phyloP scores from a whole-genome alignment of 495 filamentous ascomycete species.

The Zalerion maritima region DNA sequence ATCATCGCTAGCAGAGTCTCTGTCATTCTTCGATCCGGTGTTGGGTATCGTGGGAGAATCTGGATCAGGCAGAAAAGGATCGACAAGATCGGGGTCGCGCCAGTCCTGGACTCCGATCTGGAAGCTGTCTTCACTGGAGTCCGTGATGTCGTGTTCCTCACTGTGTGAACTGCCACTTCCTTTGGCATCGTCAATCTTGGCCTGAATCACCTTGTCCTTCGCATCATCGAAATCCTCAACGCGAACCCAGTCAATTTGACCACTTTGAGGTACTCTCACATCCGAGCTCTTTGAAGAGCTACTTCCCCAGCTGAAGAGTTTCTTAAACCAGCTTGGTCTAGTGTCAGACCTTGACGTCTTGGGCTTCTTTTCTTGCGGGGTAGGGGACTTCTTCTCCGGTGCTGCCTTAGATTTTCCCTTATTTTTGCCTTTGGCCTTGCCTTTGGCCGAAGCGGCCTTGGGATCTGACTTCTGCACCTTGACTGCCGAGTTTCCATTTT shows the following conservation, averaged over 20 bases:
- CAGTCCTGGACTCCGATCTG: constrained; percentile 89
- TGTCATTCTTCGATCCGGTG: constrained; percentile 4
- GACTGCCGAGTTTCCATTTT: constrained; percentile 30
- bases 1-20: constrained; percentile 2
- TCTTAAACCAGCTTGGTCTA: constrained; percentile 45
- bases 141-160: constrained; percentile 8
- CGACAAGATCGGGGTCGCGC: constrained; percentile 70
- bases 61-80: constrained; percentile 8
- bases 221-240: constrained; percentile 54
- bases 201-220: constrained; percentile 23
- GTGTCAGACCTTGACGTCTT: constrained; percentile 6
- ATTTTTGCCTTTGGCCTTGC: constrained; percentile 25
- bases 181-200: constrained; percentile 19
- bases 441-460: no score
- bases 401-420: constrained; percentile 16
- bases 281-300: constrained; percentile 14
- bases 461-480: constrained; percentile 35
- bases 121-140: constrained; percentile 46
- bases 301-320: constrained; percentile 39
- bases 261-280: constrained; percentile 57
- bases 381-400: constrained; percentile 10
- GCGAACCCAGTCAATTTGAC: constrained; percentile 64
- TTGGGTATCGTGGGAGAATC: constrained; percentile 4
- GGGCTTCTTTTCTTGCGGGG: constrained; percentile 6
- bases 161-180: constrained; percentile 14